These are phyloP conservation scores for Rosa rugosa DNA, from an alignment of 306 rosid species.

Conservation along the genomic window DNA sequence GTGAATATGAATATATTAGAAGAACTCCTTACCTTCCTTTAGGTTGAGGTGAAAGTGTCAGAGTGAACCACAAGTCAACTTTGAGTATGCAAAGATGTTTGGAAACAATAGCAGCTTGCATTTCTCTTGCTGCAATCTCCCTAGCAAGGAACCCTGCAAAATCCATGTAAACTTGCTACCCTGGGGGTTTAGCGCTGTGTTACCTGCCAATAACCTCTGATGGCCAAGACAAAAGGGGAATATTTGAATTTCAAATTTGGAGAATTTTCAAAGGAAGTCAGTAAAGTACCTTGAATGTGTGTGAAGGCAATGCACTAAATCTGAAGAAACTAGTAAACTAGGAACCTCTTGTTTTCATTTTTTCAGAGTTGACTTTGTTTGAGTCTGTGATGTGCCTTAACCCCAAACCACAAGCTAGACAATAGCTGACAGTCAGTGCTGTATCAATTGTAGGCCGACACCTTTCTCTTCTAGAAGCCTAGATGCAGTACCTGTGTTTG, in stretches of 20 bases:
- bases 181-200: not conserved
- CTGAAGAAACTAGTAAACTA: not conserved
- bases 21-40: not conserved
- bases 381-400: not conserved
- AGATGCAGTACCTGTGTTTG: not conserved
- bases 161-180: not conserved
- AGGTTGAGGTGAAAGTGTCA: not conserved
- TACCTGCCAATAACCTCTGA: not conserved
- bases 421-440: not conserved
- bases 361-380: not conserved
- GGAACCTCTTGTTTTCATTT: not conserved
- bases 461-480: not conserved
- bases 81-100: too few relatives aligned
- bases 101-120: not conserved
- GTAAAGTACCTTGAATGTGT: not conserved
- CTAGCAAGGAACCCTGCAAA: not conserved
- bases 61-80: not conserved
- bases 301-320: not conserved
- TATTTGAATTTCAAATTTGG: not conserved
- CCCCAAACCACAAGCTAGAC: not conserved
- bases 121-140: not conserved
- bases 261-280: too few relatives aligned
- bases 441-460: not conserved
- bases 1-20: not conserved
- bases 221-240: not conserved